These are phyloP conservation scores for Sarocladium strictum DNA, from an alignment of 2,329 filamentous ascomycete species.

Conservation along the genomic window DNA sequence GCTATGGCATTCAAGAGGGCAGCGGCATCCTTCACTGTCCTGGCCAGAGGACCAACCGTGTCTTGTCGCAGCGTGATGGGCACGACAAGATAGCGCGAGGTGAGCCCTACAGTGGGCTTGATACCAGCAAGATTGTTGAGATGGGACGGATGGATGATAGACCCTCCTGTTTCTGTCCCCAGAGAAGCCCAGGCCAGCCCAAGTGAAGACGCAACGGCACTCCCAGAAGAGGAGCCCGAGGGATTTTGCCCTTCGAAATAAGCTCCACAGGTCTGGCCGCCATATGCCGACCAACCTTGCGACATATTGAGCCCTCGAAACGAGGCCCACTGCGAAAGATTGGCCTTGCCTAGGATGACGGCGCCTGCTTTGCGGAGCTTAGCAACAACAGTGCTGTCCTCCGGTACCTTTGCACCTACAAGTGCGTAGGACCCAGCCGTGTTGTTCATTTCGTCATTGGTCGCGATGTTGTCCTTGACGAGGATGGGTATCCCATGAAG, in stretches of 20 bases:
- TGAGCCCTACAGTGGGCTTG: slow-evolving; percentile 70
- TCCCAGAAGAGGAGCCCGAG: slow-evolving; percentile 54
- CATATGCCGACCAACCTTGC: slow-evolving; percentile 59
- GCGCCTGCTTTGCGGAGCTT: slow-evolving; percentile 54
- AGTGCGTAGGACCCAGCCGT: slow-evolving; percentile 54
- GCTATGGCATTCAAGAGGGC: slow-evolving; percentile 51
- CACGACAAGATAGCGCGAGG: slow-evolving; percentile 58
- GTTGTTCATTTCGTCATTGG: slow-evolving; percentile 53
- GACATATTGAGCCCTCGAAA: slow-evolving; percentile 49
- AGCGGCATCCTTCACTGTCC: slow-evolving; percentile 62
- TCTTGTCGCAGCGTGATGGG: slow-evolving; percentile 65
- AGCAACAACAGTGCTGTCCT: slow-evolving; percentile 50
- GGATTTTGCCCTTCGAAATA: slow-evolving; percentile 59
- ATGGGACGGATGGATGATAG: slow-evolving; percentile 67
- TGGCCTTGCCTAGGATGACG: slow-evolving; percentile 59
- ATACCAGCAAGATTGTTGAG: slow-evolving; percentile 65
- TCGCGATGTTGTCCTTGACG: slow-evolving; percentile 62
- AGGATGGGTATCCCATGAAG: slow-evolving; percentile 59
- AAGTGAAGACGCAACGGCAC: slow-evolving; percentile 51
- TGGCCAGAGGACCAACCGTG: slow-evolving; percentile 60
- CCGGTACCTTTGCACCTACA: slow-evolving; percentile 45
- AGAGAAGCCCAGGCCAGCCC: slow-evolving; percentile 53
- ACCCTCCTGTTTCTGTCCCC: slow-evolving; percentile 52
- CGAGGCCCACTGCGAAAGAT: slow-evolving; percentile 59
- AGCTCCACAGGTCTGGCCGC: slow-evolving; percentile 54